Base-by-base conservation (phyloP, 306 rosid species). In the Psophocarpus tetragonolobus region DNA sequence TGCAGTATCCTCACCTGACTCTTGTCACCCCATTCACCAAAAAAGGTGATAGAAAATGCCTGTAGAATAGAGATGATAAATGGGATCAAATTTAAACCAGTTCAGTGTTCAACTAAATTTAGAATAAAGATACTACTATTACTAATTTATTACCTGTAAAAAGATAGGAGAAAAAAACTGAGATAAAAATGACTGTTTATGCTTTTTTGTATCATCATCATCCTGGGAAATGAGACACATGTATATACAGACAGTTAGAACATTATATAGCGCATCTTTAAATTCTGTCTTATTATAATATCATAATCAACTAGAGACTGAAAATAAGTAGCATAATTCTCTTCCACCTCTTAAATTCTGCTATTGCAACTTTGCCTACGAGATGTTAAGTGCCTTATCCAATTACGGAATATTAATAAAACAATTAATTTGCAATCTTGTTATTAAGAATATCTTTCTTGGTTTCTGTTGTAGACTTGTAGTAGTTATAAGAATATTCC, bases 11-110 rank as follows among this genome's bases (percentile, higher is more conserved):
- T 88, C 80, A 94, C 98, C 95, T 94, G 98, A 81, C 98, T 94
- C 86, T 87, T 94, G 91, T 94, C 97, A 73, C 97, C 97, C 98
- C 98, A 94, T 88, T 94, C 98, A 56, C 98, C 98, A n/a, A 94
- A 94, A 76, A 94, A 94, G 0, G 88, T 92, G 83, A 94, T 89
- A 44, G 98, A 94, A 88, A 94, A 94, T 73, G 97, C 98, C 97
- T 94, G 87, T 44, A 80, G 33, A 35, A 75, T 54, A 60, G 74
- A 65, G 56, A 71, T 39, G 45, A 66, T 71, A 68, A 80, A 76
- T 29, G 60, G 47, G 58, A 67, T 80, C 68, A 80, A 68, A 36
- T 38, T 63, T 50, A 69, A 56, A 48, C 47, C 57, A 45, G 70
- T 45, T 58, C 69, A 71, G 39, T 32, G 8, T 76, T 24, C 41